These are phyloP conservation scores for Bondarzewia mesenterica DNA, from an alignment of 1,284 basidiomycete species.

Conservation along the genomic window DNA sequence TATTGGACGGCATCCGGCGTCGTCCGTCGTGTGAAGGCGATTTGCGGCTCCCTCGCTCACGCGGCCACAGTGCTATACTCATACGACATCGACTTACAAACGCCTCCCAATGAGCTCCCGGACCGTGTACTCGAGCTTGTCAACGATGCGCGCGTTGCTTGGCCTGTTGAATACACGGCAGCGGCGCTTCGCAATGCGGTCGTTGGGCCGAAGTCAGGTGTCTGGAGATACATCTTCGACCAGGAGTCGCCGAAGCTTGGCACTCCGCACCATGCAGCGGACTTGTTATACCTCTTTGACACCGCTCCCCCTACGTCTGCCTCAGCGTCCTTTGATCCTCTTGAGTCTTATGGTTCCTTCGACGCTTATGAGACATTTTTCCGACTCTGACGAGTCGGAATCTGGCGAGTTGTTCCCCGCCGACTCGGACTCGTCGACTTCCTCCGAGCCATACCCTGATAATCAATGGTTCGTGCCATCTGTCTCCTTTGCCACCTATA, in stretches of 20 bases:
- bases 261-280: conserved; percentile 57
- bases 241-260: conserved; percentile 61
- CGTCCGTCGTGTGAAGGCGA: conserved; percentile 57
- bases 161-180: conserved; percentile 61
- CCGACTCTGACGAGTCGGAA: conserved; percentile 10
- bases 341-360: background rate
- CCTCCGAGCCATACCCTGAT: conserved; percentile 12
- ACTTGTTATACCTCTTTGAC: conserved; percentile 70
- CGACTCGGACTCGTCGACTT: conserved; percentile 2
- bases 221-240: conserved; percentile 74
- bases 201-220: conserved; percentile 22
- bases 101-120: conserved; percentile 51
- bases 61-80: conserved; percentile 52
- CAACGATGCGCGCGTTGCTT: conserved; percentile 63
- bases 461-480: conserved; percentile 39
- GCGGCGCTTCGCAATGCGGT: conserved; percentile 12
- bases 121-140: conserved; percentile 62
- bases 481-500: conserved; percentile 57
- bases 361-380: conserved; percentile 13
- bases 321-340: conserved; percentile 12
- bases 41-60: conserved; percentile 59
- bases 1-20: conserved; percentile 54
- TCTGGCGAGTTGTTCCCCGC: conserved; percentile 15
- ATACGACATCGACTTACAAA: conserved; percentile 58
- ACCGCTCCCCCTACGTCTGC: conserved; percentile 43